Evolutionary conservation across 1,284 basidiomycete genomes (phyloP).

Genomic region (Farysia itapuensis): DNA sequence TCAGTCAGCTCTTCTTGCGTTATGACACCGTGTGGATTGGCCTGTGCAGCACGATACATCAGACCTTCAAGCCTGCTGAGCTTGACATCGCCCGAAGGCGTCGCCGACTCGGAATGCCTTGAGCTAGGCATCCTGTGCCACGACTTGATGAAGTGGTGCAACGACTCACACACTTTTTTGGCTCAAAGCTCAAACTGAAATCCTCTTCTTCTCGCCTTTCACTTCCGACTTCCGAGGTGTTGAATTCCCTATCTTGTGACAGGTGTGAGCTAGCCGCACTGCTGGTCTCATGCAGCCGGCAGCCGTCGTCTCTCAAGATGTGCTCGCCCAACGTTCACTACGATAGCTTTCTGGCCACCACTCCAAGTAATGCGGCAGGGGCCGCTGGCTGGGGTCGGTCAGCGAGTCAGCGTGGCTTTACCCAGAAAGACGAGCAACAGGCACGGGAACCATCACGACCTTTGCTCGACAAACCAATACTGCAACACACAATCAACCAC

Average conservation of each 20-base stretch:
- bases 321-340: slow-evolving; percentile 45
- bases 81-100: slow-evolving; percentile 7
- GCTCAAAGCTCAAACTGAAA: too few species aligned
- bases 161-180: too few species aligned
- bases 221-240: too few species aligned
- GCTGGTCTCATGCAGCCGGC: too few species aligned
- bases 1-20: slow-evolving; percentile 41
- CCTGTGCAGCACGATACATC: slow-evolving; percentile 31
- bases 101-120: too few species aligned
- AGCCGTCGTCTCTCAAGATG: too few species aligned
- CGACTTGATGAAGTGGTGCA: too few species aligned
- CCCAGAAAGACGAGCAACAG: not conserved
- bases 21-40: slow-evolving; percentile 25
- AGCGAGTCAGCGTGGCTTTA: not conserved
- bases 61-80: slow-evolving; percentile 40
- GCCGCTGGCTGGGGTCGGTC: not conserved
- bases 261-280: too few species aligned
- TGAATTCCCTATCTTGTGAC: too few species aligned
- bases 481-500: slow-evolving; percentile 45
- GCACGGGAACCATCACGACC: not conserved
- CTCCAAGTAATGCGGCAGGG: slow-evolving; percentile 1
- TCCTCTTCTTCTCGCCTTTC: too few species aligned
- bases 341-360: slow-evolving; percentile 12
- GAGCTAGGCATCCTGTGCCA: too few species aligned
- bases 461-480: slow-evolving; percentile 1